Percentiles rank a stretch among this genome's conserved stretches.
These are phyloP conservation scores for Pseudogymnoascus sp. DNA, from an alignment of 2,329 filamentous ascomycete species.

Conservation along the genomic window DNA sequence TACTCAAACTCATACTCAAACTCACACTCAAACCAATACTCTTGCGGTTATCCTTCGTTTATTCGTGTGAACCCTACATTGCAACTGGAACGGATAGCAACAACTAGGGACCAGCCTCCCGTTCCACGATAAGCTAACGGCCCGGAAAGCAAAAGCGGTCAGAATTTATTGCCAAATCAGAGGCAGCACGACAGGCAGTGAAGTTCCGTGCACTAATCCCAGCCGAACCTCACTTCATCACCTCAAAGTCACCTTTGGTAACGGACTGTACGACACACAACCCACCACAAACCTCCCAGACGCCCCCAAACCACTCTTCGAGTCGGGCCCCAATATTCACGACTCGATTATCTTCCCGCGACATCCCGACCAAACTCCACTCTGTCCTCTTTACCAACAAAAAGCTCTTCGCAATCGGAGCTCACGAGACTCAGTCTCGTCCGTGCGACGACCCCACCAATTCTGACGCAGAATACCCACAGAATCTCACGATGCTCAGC, in stretches of 20 bases:
- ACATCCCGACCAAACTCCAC: background rate
- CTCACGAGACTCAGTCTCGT: slow-evolving; percentile 9
- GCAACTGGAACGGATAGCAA: background rate
- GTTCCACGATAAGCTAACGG: slow-evolving; percentile 8
- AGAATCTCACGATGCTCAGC: slow-evolving; percentile 13
- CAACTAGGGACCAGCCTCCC: slow-evolving; percentile 3
- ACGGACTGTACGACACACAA: slow-evolving; percentile 1
- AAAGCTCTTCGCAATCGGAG: background rate
- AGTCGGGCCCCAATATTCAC: background rate
- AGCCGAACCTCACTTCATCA: slow-evolving; percentile 8
- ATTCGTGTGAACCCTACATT: background rate
- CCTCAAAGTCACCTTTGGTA: slow-evolving; percentile 7
- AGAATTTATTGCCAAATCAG: slow-evolving; percentile 9
- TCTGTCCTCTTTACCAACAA: background rate
- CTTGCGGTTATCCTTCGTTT: background rate
- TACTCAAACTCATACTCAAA: background rate
- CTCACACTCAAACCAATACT: background rate
- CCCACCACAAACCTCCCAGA: slow-evolving; percentile 1
- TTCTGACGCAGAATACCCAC: slow-evolving; percentile 6
- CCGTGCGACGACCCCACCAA: slow-evolving; percentile 9
- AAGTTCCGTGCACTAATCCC: slow-evolving; percentile 10
- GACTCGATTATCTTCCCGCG: slow-evolving; percentile 4
- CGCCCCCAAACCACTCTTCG: background rate
- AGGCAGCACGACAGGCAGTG: slow-evolving; percentile 2
- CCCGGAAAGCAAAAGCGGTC: slow-evolving; percentile 4